These are phyloP conservation scores for Pachysandra terminalis DNA, from an alignment of 164 flowering plant genomes.

Conservation along the genomic window DNA sequence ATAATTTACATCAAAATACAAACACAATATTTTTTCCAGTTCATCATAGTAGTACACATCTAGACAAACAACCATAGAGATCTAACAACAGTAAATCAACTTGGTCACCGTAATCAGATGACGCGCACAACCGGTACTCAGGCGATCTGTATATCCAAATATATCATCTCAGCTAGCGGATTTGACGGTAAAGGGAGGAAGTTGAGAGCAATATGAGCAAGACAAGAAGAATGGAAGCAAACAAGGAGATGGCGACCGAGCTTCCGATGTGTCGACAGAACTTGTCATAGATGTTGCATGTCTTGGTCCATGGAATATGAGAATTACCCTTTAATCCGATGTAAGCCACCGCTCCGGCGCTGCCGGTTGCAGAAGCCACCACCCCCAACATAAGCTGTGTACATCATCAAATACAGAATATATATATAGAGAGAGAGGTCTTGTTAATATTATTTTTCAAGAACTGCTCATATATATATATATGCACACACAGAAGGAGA, in stretches of 20 bases:
- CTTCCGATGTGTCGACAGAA: constrained; percentile 52
- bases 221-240: constrained; percentile 33
- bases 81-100: too few relatives aligned
- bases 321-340: constrained; percentile 58
- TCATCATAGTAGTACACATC: too few relatives aligned
- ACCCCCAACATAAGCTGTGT: constrained; percentile 21
- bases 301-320: constrained; percentile 51
- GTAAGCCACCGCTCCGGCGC: constrained; percentile 52
- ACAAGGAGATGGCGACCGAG: constrained; percentile 35
- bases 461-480: too few relatives aligned
- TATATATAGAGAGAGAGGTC: too few relatives aligned
- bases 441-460: not conserved
- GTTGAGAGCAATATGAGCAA: constrained; percentile 31
- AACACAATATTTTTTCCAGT: too few relatives aligned
- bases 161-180: constrained; percentile 7
- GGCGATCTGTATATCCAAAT: too few relatives aligned
- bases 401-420: not conserved
- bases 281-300: constrained; percentile 44
- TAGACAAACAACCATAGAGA: too few relatives aligned
- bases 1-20: too few relatives aligned
- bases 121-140: too few relatives aligned
- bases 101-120: too few relatives aligned
- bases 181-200: constrained; percentile 18
- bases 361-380: constrained; percentile 46
- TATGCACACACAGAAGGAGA: not conserved